phyloP scores from a whole-genome alignment of 2,329 filamentous ascomycete species.

The Verticillium longisporum region DNA sequence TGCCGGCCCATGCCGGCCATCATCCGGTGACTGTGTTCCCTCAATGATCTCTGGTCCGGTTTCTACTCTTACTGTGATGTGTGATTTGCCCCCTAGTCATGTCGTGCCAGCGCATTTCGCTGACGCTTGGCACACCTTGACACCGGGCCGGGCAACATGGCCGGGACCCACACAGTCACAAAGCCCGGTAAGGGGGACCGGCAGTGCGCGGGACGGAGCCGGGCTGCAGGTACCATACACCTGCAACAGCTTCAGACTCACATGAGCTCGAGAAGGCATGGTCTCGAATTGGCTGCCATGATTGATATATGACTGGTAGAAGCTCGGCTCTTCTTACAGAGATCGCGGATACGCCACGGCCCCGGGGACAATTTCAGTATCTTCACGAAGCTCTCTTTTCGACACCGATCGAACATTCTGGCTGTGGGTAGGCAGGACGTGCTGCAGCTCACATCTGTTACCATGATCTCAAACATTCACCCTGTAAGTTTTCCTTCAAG shows the following conservation, averaged over 20 bases:
- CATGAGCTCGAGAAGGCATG: neutral
- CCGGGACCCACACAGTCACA: neutral
- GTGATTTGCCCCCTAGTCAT: neutral
- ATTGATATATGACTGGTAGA: neutral
- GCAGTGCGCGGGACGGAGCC: neutral
- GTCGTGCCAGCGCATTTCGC: neutral
- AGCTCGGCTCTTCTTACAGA: neutral
- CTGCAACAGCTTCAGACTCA: neutral
- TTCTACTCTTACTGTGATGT: neutral
- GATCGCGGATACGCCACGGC: too few species aligned
- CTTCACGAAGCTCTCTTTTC: too few species aligned
- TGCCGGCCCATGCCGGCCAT: neutral
- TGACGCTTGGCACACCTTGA: neutral
- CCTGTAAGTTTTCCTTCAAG: neutral
- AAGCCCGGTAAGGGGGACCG: neutral
- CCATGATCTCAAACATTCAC: neutral
- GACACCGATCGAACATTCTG: too few species aligned
- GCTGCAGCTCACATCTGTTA: too few species aligned
- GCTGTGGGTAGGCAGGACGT: too few species aligned
- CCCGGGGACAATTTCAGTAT: too few species aligned
- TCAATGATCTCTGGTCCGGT: neutral
- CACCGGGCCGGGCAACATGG: neutral
- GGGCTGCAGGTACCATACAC: neutral
- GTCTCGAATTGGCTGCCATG: neutral
- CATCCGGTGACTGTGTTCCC: neutral